Evolutionary conservation across 768 basidiomycete species (phyloP).

Genomic region (Suillus variegatus): DNA sequence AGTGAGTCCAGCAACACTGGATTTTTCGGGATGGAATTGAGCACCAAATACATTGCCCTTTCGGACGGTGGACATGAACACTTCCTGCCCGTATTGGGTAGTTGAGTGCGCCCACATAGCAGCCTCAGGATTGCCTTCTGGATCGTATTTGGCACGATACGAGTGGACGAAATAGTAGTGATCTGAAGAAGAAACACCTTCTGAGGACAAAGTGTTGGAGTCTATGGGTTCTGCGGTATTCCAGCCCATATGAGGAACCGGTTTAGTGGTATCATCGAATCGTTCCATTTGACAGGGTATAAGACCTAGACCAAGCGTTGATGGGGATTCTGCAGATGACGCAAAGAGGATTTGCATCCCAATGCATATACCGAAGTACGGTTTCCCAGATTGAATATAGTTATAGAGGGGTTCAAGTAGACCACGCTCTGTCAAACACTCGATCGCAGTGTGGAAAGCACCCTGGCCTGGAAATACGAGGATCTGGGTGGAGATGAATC

Average conservation of each 20-base stretch:
- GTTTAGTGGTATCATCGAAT: slow-evolving; percentile 73
- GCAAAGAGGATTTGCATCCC: slow-evolving; percentile 96
- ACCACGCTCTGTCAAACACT: slow-evolving; percentile 68
- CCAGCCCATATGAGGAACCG: slow-evolving; percentile 99
- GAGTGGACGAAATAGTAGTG: slow-evolving; percentile 99
- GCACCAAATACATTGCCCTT: slow-evolving; percentile 86
- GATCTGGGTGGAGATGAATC: slow-evolving; percentile 50
- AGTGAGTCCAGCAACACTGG: slow-evolving; percentile 81
- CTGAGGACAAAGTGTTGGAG: slow-evolving; percentile 40
- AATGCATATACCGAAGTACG: slow-evolving; percentile 98
- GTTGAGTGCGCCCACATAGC: slow-evolving; percentile 81
- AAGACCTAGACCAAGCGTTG: slow-evolving; percentile 71
- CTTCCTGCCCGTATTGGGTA: slow-evolving; percentile 92
- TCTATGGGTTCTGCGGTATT: slow-evolving; percentile 70
- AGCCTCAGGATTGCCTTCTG: slow-evolving; percentile 50
- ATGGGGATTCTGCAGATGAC: slow-evolving; percentile 78
- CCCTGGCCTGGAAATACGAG: slow-evolving; percentile 98
- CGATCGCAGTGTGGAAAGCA: slow-evolving; percentile 86
- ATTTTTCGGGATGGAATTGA: slow-evolving; percentile 99
- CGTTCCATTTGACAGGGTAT: slow-evolving; percentile 80
- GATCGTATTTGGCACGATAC: slow-evolving; percentile 78
- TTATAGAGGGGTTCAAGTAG: slow-evolving; percentile 76
- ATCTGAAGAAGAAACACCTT: slow-evolving; percentile 51
- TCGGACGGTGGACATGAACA: slow-evolving; percentile 84
- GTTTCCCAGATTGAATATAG: slow-evolving; percentile 85